Evolutionary conservation across 148 eudicot genomes (phyloP), one percentile per base, ranked within the genome.

Genomic region (Nyssa sinensis): DNA sequence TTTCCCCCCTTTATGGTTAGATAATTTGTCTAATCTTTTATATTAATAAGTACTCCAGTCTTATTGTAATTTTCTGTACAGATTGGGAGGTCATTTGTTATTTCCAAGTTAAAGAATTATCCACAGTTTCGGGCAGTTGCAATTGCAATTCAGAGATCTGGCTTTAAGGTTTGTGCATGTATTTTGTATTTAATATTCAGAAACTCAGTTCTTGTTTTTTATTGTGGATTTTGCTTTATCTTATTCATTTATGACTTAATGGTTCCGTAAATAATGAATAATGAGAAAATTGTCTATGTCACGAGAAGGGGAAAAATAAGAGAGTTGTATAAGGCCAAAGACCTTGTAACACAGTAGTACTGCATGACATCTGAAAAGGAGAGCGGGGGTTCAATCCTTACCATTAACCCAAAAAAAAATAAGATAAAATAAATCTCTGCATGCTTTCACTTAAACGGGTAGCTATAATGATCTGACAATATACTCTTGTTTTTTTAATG

Each of bases 111-210:
- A 44, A 86, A 83, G 83, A 93, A 94, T 80, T 94, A 92, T 78
- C 97, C 98, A 39, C 86, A 92, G 84, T 94, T 94, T 74, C 89
- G 76, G 58, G 98, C 97, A 66, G 92, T 94, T 85, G 92, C 92
- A 66, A 82, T 92, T 84, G 98, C 97, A 16, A 90, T 89, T 73
- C 82, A 81, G 77, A 88, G 83, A 86, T 94, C 98, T 10, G 98
- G 98, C 51, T 94, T 94, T 76, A 94, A 94, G 98, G 98, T 92
- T 75, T 70, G 77, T 78, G 3, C 24, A 2, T 63, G 24, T 21
- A 6, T 23, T 69, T 23, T 11, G 2, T 31, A 64, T 66, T 5
- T 74, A 62, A 16, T n/a, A n/a, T n/a, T 28, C 34, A 62, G 14
- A 5, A 13, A 35, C 27, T 7, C 24, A 0, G 17, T 41, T 41